A percentile compares a stretch with the other conserved stretches of the same genome.
Evolutionary conservation across 371 early-diverging fungal genomes (phyloP).

Genomic region (Apophysomyces sp.): DNA sequence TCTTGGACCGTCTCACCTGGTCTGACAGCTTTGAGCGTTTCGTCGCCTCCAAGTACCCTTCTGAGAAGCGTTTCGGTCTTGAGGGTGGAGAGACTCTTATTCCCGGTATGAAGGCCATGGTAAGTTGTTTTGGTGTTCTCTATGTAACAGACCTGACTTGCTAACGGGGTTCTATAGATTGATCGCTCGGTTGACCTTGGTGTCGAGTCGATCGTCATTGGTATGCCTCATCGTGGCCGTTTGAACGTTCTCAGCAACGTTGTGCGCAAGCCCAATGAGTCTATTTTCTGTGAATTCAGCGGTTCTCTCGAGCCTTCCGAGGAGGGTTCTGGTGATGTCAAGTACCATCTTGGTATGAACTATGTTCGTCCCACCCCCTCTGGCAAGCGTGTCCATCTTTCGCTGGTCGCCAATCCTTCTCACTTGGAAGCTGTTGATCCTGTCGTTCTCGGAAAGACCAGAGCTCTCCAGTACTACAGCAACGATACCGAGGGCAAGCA

Average conservation of each 20-base stretch:
- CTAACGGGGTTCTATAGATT: slow-evolving; percentile 56
- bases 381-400: slow-evolving; percentile 93
- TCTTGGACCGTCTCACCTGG: slow-evolving; percentile 96
- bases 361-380: slow-evolving; percentile 94
- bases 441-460: slow-evolving; percentile 95
- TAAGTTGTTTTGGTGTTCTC: slow-evolving; percentile 28
- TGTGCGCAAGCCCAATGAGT: slow-evolving; percentile 96
- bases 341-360: slow-evolving; percentile 98
- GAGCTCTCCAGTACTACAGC: slow-evolving; percentile 91
- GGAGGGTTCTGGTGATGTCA: slow-evolving; percentile 98
- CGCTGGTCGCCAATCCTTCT: slow-evolving; percentile 97
- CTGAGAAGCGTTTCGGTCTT: slow-evolving; percentile 97
- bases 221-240: slow-evolving; percentile 99
- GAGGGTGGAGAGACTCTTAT: slow-evolving; percentile 97
- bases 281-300: slow-evolving; percentile 96
- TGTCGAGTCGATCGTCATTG: slow-evolving; percentile 92
- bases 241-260: slow-evolving; percentile 97
- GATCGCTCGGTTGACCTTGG: slow-evolving; percentile 93
- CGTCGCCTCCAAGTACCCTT: slow-evolving; percentile 92
- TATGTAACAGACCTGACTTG: not conserved
- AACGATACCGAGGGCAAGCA: slow-evolving; percentile 78
- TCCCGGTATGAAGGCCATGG: slow-evolving; percentile 96
- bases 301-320: slow-evolving; percentile 70
- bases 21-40: slow-evolving; percentile 95
- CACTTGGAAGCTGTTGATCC: slow-evolving; percentile 98